phyloP scores from a whole-genome alignment of 139 green algal genomes.

The Chlorella sp. region DNA sequence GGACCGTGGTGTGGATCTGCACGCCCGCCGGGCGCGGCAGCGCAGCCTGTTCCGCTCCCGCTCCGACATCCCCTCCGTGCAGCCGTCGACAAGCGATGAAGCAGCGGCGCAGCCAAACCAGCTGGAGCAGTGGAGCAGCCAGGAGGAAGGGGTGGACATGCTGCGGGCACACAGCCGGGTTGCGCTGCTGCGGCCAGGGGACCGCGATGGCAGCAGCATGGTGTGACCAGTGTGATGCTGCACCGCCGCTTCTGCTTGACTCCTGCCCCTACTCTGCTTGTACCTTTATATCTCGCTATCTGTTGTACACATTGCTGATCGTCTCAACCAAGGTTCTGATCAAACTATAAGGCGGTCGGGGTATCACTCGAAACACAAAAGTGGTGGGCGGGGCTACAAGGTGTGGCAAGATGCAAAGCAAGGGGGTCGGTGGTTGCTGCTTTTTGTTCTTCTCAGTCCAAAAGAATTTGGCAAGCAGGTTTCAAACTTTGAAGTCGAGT shows the following conservation, averaged over 20 bases:
- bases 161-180: constrained; percentile 10
- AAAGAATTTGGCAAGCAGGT: too few species aligned
- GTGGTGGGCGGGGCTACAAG: too few species aligned
- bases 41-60: constrained; percentile 26
- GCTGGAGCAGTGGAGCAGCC: neutral
- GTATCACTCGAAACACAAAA: neutral
- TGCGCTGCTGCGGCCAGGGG: neutral
- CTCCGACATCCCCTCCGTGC: neutral
- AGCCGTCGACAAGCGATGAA: neutral
- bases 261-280: too few species aligned
- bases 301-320: too few species aligned
- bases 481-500: too few species aligned
- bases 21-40: neutral
- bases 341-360: neutral
- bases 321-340: neutral
- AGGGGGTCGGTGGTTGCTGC: too few species aligned
- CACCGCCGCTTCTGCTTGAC: too few species aligned
- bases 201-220: constrained; percentile 2
- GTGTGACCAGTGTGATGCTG: neutral
- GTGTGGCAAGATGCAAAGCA: too few species aligned
- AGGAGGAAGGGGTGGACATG: neutral
- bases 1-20: constrained; percentile 13
- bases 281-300: too few species aligned
- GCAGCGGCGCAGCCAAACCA: neutral
- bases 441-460: too few species aligned